Base-by-base conservation (phyloP, 169 alveolate species). In the Cryptosporidium felis region DNA sequence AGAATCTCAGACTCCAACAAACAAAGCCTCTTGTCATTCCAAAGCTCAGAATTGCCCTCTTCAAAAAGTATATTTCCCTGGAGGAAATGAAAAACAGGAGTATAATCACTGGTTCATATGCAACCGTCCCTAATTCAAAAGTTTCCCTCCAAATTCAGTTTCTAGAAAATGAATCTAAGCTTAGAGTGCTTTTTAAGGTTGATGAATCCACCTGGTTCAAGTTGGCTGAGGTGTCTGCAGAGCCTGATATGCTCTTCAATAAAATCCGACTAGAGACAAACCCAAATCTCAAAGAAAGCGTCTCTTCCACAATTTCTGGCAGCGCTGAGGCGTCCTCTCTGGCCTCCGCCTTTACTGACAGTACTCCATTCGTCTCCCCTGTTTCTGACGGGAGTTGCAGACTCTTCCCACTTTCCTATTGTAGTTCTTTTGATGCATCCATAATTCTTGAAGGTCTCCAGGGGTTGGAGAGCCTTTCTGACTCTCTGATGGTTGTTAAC, bases 351-450 rank as follows among this genome's bases (percentile, higher is more conserved):
- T 38, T n/a, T 14, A 61, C 80, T n/a, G 80, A 61, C 6, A 14
- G 80, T n/a, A 61, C 56, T 61, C 58, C 80, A 30, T 40, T 40
- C 5, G 16, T 40, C 8, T 74, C 82, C 38, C 58, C 65, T 0
- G 38, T 30, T 8, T 9, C 9, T 23, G 82, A 16, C 14, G 26
- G 26, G 14, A 12, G 21, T 26, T 74, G 82, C 42, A 74, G 0
- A n/a, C 58, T 74, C 6, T 23, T 53, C n/a, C 82, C 82, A n/a
- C 9, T 74, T 21, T 51, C 82, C 2, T 51, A 49, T 9, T 74
- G 82, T 34, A 47, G 8, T 1, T 34, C 74, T n/a, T 34, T 38
- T 5, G 67, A 74, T 18, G 67, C 40, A 14, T 30, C 65, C 14
- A 4, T 32, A 2, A 49, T 32, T 1, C 12, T 5, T n/a, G 82